Conservation (phyloP, 176 grass and related monocot species). For the Bromus sterilis region DNA sequence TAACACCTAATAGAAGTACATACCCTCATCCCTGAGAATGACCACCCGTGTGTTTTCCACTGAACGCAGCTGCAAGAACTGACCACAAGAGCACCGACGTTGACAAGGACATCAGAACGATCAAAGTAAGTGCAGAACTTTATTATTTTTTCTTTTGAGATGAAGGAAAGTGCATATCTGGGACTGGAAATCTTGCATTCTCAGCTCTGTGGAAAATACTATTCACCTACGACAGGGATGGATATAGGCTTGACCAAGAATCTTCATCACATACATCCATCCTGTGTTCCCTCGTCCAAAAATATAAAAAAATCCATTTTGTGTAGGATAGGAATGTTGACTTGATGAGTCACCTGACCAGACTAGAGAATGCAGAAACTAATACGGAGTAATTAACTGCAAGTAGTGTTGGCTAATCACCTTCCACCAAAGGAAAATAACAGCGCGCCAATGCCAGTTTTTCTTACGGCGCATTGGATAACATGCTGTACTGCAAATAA, state of each 20-base stretch:
- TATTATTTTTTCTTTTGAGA: not conserved
- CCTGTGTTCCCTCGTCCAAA: no score
- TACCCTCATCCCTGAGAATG: not conserved
- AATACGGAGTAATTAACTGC: not conserved
- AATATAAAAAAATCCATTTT: no score
- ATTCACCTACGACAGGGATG: not conserved
- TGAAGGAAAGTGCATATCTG: not conserved
- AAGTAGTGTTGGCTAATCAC: not conserved
- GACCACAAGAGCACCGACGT: not conserved
- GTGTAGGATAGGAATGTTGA: not conserved
- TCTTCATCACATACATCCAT: not conserved
- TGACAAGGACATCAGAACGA: not conserved
- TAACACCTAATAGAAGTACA: not conserved
- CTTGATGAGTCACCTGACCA: not conserved
- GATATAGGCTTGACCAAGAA: conserved; percentile 19
- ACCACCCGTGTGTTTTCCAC: not conserved
- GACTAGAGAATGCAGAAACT: not conserved
- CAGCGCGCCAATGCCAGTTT: no score
- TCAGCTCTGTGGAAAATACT: not conserved
- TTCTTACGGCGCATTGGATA: no score
- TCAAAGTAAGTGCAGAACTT: conserved; percentile 11
- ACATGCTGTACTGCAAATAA: no score
- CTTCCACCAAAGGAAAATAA: no score
- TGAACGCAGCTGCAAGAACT: not conserved
- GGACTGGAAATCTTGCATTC: not conserved